A percentile compares a stretch with the other conserved stretches of the same genome.
These are phyloP conservation scores for Lactarius hatsudake DNA, from an alignment of 768 basidiomycete genomes.

Conservation along the genomic window DNA sequence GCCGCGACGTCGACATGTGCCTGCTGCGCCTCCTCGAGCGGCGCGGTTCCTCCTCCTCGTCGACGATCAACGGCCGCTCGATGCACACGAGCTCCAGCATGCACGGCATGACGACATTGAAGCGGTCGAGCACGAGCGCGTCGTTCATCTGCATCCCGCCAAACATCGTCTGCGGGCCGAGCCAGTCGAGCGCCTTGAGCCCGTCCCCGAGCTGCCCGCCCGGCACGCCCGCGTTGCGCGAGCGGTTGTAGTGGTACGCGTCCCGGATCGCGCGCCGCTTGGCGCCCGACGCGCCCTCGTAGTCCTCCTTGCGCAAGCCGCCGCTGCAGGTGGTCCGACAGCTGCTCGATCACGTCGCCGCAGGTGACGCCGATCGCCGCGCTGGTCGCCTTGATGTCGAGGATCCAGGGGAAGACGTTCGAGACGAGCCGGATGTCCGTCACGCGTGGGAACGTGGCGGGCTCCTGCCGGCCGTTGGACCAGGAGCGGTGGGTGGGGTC, in stretches of 20 bases:
- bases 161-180: conserved; percentile 56
- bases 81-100: conserved; percentile 58
- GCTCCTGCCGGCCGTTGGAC: conserved; percentile 59
- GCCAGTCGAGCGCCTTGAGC: conserved; percentile 65
- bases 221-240: conserved; percentile 58
- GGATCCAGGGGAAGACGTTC: conserved; percentile 52
- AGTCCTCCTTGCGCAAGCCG: conserved; percentile 56
- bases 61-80: conserved; percentile 45
- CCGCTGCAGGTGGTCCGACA: conserved; percentile 50
- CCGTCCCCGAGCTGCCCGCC: conserved; percentile 64
- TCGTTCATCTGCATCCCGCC: conserved; percentile 57
- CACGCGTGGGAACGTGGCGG: conserved; percentile 64
- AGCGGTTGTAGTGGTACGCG: conserved; percentile 65
- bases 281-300: conserved; percentile 38
- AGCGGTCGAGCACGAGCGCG: conserved; percentile 39
- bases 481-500: conserved; percentile 61
- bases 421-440: conserved; percentile 52
- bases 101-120: conserved; percentile 51
- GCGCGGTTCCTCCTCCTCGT: conserved; percentile 51
- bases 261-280: conserved; percentile 45
- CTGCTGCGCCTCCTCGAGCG: conserved; percentile 25
- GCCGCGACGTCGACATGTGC: conserved; percentile 21
- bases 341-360: conserved; percentile 57
- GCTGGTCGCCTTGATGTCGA: conserved; percentile 47
- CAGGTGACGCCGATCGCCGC: conserved; percentile 58